Evolutionary conservation across 73 alveolate genomes (phyloP).

Genomic region (Stentor coeruleus): DNA sequence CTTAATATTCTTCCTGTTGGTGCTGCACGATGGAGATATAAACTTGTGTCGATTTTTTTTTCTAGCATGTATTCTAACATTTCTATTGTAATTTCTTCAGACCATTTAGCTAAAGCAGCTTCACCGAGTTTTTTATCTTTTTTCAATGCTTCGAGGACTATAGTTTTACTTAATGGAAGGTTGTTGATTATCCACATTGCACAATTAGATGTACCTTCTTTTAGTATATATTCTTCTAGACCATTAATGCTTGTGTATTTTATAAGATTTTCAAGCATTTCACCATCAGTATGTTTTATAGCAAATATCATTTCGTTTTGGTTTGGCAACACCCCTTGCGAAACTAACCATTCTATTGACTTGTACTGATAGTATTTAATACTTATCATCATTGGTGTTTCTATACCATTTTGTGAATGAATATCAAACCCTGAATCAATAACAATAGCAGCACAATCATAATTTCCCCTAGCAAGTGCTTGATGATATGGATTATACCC

Average conservation of each 20-base stretch:
- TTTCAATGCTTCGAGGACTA: background rate
- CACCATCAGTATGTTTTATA: background rate
- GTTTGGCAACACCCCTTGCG: background rate
- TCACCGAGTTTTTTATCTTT: background rate
- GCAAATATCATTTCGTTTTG: background rate
- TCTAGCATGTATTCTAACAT: background rate
- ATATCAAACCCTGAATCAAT: conserved; percentile 16
- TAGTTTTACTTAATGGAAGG: background rate
- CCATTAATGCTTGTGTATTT: background rate
- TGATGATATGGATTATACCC: conserved; percentile 50
- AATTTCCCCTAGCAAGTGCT: conserved; percentile 34
- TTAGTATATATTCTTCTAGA: background rate
- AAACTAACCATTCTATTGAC: background rate
- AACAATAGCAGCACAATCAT: conserved; percentile 30
- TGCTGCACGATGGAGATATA: background rate
- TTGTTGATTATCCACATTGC: background rate
- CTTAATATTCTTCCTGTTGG: background rate
- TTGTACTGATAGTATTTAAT: conserved; percentile 9
- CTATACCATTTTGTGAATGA: background rate
- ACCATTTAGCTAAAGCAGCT: background rate
- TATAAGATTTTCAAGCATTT: background rate
- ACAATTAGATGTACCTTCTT: background rate
- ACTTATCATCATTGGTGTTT: conserved; percentile 9
- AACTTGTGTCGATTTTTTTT: background rate
- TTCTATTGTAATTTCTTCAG: background rate